Evolutionary conservation across 2,329 filamentous ascomycete genomes (phyloP), one percentile per base, ranked within the genome.

Genomic region (Allantophomopsis cytisporea): DNA sequence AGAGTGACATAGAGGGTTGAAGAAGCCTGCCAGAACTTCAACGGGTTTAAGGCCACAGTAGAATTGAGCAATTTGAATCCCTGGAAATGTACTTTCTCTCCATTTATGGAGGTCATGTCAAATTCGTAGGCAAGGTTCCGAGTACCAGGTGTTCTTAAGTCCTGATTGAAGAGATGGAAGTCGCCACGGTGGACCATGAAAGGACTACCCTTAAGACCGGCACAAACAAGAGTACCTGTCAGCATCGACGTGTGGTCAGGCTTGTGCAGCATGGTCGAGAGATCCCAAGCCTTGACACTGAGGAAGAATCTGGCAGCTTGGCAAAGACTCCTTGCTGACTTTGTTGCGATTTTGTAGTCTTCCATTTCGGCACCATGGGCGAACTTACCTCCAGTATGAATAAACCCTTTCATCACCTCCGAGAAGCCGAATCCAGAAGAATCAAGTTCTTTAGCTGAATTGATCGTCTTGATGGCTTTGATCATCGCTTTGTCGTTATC

Each of bases 21-120:
- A 1, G 74, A 76, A 2, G 75, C 70, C 37, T 61, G 62, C 76
- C 75, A 80, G 42, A 81, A 73, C 44, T 69, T 62, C 32, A 60
- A 47, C 1, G 70, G 66, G 2, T 68, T 66, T 28, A 80, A 60
- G 2, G 74, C 71, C 0, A 74, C 69, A 0, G 70, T 71, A 3
- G 75, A 68, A 53, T 79, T 69, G 33, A 80, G 65, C 2, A 73
- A 62, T 54, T 80, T 80, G 56, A 70, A 74, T 1, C 75, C 76
- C 43, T 76, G 64, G 50, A 82, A 74, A 42, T 71, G 68, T 35
- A 76, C 64, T 36, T 58, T 60, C 35, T 62, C 58, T 12, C 70
- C 71, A 43, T 71, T 59, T 4, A 67, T 61, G 5, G 71, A 70
- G 18, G 61, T 61, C 65, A 81, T 69, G 47, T 73, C 69, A 43